Base-by-base conservation (phyloP, 1,284 basidiomycete species). In the Ustilago vetiveriae region DNA sequence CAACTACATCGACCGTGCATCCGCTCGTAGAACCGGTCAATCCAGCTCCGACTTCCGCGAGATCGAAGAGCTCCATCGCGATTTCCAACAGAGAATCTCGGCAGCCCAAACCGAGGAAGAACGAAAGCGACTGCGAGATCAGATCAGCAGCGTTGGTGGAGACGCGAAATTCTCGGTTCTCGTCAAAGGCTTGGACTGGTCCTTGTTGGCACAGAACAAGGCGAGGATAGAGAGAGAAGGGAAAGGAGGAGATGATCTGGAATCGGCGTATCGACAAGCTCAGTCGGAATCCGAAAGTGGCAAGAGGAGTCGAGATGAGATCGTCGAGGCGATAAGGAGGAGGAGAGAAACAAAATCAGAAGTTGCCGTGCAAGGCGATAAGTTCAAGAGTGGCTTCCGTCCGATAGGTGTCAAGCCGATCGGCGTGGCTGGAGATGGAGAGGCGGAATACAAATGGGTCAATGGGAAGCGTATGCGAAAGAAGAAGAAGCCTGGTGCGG, bases 181-280 rank as follows among this genome's bases (percentile, higher is more conserved):
- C 4, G 91, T 94, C 36, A 94, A 92, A 75, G 91, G 93, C n/a
- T 88, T 96, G 29, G 93, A 96, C 78, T 87, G 89, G 78, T 89
- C 91, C 0, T 86, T 95, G 4, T 84, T 96, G 8, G 90, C 92
- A 73, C 90, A 92, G 75, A 89, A 91, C 70, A 91, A 88, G 82
- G 90, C 90, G 0, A 56, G 72, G 43, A 58, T 84, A n/a, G 85
- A 86, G 9, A 8, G 64, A 60, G 23, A 40, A 33, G 9, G 58
- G 36, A 19, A 85, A 85, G 3, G 89, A 90, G 10, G 89, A 90
- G 57, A 90, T 22, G 86, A 88, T 22, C 87, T 96, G 32, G 93
- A 96, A 74, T 85, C 86, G 52, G 89, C 87, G 0, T 92, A 88
- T 81, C 76, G 81, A 23, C 36, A 44, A 10, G 54, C 23, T 4